These are phyloP conservation scores for Salvia rosmarinus DNA, from an alignment of 257 asterid genomes.

Conservation along the genomic window DNA sequence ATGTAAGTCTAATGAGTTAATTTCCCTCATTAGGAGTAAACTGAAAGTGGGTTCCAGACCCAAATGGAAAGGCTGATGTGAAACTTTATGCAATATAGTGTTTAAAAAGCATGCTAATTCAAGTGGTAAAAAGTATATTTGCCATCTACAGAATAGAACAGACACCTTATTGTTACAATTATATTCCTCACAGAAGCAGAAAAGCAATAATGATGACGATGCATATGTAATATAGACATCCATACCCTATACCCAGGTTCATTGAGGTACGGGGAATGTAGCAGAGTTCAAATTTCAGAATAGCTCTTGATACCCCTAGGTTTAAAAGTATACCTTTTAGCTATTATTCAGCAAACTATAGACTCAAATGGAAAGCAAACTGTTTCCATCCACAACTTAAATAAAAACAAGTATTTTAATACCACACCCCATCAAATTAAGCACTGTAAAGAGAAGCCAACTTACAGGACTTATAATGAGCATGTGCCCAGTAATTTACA, in stretches of 20 bases:
- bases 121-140: not conserved
- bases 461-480: constrained; percentile 35
- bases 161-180: not conserved
- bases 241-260: not conserved
- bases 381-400: not conserved
- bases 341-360: not conserved
- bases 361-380: not conserved
- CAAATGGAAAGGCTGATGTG: not conserved
- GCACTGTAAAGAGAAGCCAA: constrained; percentile 23
- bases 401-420: no score
- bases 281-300: not conserved
- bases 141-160: not conserved
- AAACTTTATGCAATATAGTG: not conserved
- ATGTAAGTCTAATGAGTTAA: not conserved
- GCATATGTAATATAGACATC: not conserved
- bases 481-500: not conserved
- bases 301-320: not conserved
- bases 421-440: not conserved
- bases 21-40: not conserved
- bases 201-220: not conserved
- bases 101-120: not conserved
- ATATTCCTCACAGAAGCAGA: not conserved
- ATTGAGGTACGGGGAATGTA: not conserved
- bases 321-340: not conserved
- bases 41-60: not conserved